These are phyloP conservation scores for Ogataea ganodermae DNA, from an alignment of 805 yeast species.

Conservation along the genomic window DNA sequence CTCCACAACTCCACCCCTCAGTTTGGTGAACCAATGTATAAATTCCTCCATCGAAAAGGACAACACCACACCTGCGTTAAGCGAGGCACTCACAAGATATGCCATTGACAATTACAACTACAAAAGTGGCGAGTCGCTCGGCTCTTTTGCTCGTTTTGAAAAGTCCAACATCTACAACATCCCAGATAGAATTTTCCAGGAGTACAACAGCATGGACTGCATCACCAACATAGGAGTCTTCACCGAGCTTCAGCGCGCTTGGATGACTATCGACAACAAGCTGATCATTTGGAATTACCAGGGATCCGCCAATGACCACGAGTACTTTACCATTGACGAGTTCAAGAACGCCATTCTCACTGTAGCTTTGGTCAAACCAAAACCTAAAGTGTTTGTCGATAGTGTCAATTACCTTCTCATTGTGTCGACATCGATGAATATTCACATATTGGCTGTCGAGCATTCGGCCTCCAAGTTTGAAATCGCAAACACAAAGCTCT, in stretches of 20 bases:
- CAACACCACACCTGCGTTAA: conserved; percentile 58
- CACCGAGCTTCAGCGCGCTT: conserved; percentile 75
- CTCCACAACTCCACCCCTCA: conserved; percentile 52
- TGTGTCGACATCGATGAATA: conserved; percentile 77
- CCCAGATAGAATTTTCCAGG: conserved; percentile 80
- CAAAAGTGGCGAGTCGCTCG: conserved; percentile 44
- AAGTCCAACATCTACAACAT: conserved; percentile 65
- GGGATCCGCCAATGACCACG: conserved; percentile 47
- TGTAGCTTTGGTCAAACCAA: conserved; percentile 80
- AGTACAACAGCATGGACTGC: conserved; percentile 65
- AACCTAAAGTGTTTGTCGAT: conserved; percentile 75
- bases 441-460: conserved; percentile 75
- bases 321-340: conserved; percentile 80
- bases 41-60: conserved; percentile 57
- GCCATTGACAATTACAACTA: conserved; percentile 69
- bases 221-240: conserved; percentile 81
- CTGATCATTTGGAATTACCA: conserved; percentile 80
- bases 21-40: conserved; percentile 65
- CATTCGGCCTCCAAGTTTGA: conserved; percentile 53
- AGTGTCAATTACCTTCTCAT: conserved; percentile 71
- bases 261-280: conserved; percentile 83
- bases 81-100: conserved; percentile 57
- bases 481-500: conserved; percentile 79
- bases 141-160: conserved; percentile 73
- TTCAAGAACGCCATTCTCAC: conserved; percentile 74